Percentiles rank a stretch among this genome's conserved stretches.
These are phyloP conservation scores for Lathyrus oleraceus DNA, from an alignment of 306 rosid species.

Conservation along the genomic window DNA sequence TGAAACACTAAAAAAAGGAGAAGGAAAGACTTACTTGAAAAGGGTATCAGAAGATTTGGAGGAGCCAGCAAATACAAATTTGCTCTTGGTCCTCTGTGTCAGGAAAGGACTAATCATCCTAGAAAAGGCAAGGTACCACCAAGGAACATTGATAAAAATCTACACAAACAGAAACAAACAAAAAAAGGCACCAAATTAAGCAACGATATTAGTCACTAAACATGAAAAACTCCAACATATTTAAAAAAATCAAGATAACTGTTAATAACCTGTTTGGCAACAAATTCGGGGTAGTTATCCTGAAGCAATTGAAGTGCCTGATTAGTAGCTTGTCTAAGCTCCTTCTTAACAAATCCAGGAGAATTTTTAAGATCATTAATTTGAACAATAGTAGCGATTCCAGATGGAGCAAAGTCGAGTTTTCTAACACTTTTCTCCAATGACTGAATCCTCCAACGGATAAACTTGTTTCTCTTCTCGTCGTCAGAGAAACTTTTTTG, in stretches of 20 bases:
- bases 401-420: constrained; percentile 58
- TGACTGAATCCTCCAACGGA: constrained; percentile 80
- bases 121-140: constrained; percentile 88
- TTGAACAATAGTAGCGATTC: constrained; percentile 63
- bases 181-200: too few relatives aligned
- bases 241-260: too few relatives aligned
- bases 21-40: too few relatives aligned
- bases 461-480: constrained; percentile 68
- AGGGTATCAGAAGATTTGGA: constrained; percentile 79
- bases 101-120: constrained; percentile 66
- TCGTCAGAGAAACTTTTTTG: constrained; percentile 70
- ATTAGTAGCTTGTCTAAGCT: constrained; percentile 71
- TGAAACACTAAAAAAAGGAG: too few relatives aligned
- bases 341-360: constrained; percentile 71
- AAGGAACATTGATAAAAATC: constrained; percentile 87
- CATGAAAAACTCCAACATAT: too few relatives aligned
- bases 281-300: constrained; percentile 91
- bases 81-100: constrained; percentile 91
- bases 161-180: too few relatives aligned
- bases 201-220: too few relatives aligned
- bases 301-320: constrained; percentile 77
- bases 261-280: constrained; percentile 85
- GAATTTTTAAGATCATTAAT: constrained; percentile 77
- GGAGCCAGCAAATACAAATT: constrained; percentile 83
- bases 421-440: constrained; percentile 76